Conservation (phyloP, 139 green algal species). For the Micromonas pusilla region DNA sequence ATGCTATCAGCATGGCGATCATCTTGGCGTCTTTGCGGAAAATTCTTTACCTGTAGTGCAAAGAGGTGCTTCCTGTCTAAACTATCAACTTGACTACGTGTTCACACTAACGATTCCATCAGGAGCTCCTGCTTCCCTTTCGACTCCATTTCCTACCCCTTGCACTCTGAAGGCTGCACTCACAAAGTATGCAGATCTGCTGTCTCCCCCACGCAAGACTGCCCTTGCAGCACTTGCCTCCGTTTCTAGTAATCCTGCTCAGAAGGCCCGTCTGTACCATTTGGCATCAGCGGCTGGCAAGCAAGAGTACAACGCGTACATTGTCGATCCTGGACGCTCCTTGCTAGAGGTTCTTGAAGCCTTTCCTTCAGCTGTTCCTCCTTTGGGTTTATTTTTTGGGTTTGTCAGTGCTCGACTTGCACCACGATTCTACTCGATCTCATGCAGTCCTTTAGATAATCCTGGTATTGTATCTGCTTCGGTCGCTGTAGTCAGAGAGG, state of each 20-base stretch:
- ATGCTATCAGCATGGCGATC: conserved; percentile 72
- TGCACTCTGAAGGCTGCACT: conserved; percentile 61
- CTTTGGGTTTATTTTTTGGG: conserved; percentile 89
- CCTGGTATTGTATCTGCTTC: conserved; percentile 61
- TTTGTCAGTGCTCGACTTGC: conserved; percentile 63
- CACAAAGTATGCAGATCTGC: conserved; percentile 71
- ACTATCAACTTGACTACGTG: conserved; percentile 44
- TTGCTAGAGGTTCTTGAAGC: conserved; percentile 26
- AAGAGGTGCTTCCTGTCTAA: conserved; percentile 52
- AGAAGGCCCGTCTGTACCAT: not conserved
- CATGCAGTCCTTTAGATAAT: conserved; percentile 33
- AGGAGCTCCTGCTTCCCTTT: conserved; percentile 13
- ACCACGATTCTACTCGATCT: conserved; percentile 46
- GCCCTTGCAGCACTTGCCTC: conserved; percentile 5
- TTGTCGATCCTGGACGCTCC: not conserved
- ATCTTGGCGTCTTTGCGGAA: conserved; percentile 74
- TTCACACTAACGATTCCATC: conserved; percentile 47
- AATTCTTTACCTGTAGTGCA: conserved; percentile 68
- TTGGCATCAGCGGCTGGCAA: conserved; percentile 12
- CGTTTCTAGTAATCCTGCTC: not conserved
- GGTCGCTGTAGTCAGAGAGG: conserved; percentile 65
- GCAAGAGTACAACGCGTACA: not conserved
- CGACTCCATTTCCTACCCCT: conserved; percentile 55
- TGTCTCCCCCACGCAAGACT: conserved; percentile 57
- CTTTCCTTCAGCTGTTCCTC: conserved; percentile 37